These are phyloP conservation scores for Heterobasidion occidentale DNA, from an alignment of 1,284 basidiomycete species.

Conservation along the genomic window DNA sequence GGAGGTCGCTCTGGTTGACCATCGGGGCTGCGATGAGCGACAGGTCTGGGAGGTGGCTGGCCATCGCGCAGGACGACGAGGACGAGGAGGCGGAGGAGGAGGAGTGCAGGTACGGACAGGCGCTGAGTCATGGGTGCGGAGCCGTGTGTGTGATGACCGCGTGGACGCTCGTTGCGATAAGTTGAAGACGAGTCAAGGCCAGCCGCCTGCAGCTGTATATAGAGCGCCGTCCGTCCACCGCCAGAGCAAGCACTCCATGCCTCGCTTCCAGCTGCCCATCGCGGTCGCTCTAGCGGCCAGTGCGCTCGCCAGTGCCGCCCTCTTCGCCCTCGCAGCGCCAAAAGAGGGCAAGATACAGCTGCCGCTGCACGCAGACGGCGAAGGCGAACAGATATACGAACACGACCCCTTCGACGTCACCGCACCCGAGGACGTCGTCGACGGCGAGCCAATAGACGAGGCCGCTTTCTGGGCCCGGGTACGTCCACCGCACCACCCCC, in stretches of 20 bases:
- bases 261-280: constrained; percentile 51
- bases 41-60: constrained; percentile 2
- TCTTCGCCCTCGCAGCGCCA: constrained; percentile 31
- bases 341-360: constrained; percentile 50
- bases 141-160: too few species aligned
- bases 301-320: constrained; percentile 35
- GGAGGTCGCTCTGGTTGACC: constrained; percentile 68
- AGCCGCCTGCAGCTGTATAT: too few species aligned
- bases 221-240: background rate
- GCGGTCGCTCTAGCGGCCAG: constrained; percentile 38
- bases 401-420: constrained; percentile 76
- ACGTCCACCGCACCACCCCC: constrained; percentile 19
- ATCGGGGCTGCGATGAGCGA: constrained; percentile 43
- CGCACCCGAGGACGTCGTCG: constrained; percentile 58
- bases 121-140: too few species aligned
- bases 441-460: constrained; percentile 72
- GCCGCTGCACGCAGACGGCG: constrained; percentile 31
- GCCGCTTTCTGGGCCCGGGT: constrained; percentile 67
- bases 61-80: too few species aligned
- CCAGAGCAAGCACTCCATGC: constrained; percentile 33
- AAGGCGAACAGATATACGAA: constrained; percentile 20
- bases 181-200: too few species aligned
- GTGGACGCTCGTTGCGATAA: too few species aligned
- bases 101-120: too few species aligned
- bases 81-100: too few species aligned